Evolutionary conservation across 73 alveolate species (phyloP).

Genomic region (Paramecium primaurelia): DNA sequence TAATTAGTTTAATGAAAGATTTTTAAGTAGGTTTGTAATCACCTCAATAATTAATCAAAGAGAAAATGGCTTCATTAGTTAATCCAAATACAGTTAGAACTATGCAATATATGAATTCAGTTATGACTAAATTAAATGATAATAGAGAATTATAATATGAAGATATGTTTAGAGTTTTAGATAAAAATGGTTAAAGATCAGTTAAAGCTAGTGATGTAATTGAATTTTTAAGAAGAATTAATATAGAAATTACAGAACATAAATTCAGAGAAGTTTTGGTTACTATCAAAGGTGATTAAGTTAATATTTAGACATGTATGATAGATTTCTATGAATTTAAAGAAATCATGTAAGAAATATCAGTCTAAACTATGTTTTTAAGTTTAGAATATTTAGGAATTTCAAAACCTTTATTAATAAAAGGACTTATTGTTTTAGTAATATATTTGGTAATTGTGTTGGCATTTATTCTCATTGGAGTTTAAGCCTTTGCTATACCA

Average conservation of each 20-base stretch:
- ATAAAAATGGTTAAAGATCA: background rate
- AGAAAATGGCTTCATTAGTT: background rate
- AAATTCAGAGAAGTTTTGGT: conserved; percentile 11
- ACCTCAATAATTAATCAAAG: conserved; percentile 14
- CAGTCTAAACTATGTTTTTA: conserved; percentile 3
- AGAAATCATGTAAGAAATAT: conserved; percentile 12
- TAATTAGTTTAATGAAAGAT: background rate
- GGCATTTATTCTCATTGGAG: background rate
- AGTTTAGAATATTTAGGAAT: conserved; percentile 19
- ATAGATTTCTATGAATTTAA: conserved; percentile 18
- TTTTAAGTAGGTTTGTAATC: background rate
- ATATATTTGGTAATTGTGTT: background rate
- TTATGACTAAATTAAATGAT: background rate
- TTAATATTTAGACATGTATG: background rate
- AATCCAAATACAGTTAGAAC: conserved; percentile 18
- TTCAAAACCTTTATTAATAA: background rate
- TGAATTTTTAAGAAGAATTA: conserved; percentile 37
- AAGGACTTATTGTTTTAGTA: background rate
- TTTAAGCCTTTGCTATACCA: conserved; percentile 41
- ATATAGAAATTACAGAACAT: conserved; percentile 4
- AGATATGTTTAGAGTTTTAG: conserved; percentile 29
- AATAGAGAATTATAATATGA: conserved; percentile 25
- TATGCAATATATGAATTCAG: background rate
- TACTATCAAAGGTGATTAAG: background rate
- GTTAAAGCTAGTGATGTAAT: background rate